Evolutionary conservation across 2,329 filamentous ascomycete genomes (phyloP), one percentile per base, ranked within the genome.

Genomic region (Geosmithia putterillii): DNA sequence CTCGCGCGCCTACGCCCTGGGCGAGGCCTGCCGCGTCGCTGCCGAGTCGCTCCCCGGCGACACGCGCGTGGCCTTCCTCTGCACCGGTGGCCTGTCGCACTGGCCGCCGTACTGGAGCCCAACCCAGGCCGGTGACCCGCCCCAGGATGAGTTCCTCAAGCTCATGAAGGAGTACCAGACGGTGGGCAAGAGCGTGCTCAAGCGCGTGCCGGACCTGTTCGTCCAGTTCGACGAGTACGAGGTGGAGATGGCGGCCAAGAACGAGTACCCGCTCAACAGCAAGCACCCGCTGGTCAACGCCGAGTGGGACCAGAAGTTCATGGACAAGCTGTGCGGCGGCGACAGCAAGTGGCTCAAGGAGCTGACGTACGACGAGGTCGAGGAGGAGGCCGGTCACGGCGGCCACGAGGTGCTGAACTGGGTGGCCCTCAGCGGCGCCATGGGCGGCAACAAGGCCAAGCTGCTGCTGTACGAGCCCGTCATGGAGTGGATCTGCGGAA

Each of bases 81-180:
- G 45, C 36, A 54, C 52, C 3, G 51, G 52, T 14, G 52, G 52
- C n/a, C 49, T 58, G 7, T 58, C 54, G 1, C 54, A 57, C 41
- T 57, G 54, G 53, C 54, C 55, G 3, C 54, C 54, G 2, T 57
- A 56, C 49, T 58, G 54, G 54, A 54, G 44, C 38, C 52, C 52
- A 9, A 43, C 38, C 10, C 53, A 57, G 47, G 53, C 52, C 2
- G 46, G 46, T 14, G 46, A 48, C 37, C 49, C 52, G 9, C 54
- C 53, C 3, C 28, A 44, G 17, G 54, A 57, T 19, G 47, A 52
- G 6, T 58, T 57, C 44, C 47, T 57, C 17, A 48, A 52, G 20
- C 45, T 51, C 17, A 58, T 57, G 53, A 58, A 56, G 45, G 45
- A 51, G 41, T 57, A 52, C 42, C 53, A 57, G 40, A 57, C 54